These are phyloP conservation scores for Elongisporangium prolatum DNA, from an alignment of 352 stramenopile genomes.

Conservation along the genomic window DNA sequence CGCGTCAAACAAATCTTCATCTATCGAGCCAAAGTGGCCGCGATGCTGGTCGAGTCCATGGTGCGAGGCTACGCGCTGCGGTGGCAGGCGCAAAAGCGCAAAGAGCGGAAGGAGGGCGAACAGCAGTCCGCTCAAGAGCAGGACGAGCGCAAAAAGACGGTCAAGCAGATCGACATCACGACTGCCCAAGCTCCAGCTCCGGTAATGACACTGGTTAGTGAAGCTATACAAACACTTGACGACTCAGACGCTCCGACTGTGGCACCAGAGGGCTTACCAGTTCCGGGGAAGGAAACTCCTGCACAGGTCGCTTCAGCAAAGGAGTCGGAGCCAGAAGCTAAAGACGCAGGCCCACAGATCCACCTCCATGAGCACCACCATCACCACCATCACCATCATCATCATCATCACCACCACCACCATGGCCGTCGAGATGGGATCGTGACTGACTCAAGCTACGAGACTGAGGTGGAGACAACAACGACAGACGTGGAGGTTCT, in stretches of 20 bases:
- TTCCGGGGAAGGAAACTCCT: constrained; percentile 15
- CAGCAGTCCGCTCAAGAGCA: not conserved
- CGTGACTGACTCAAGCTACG: not conserved
- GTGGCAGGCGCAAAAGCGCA: constrained; percentile 19
- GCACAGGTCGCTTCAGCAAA: not conserved
- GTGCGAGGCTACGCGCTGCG: constrained; percentile 63
- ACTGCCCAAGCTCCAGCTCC: not conserved
- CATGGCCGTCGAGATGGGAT: constrained; percentile 4
- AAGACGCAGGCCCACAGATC: constrained; percentile 1
- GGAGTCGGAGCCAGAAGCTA: constrained; percentile 1
- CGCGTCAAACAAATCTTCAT: constrained; percentile 85
- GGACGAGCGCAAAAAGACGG: constrained; percentile 1
- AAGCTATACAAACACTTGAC: not conserved
- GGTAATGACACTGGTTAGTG: not conserved
- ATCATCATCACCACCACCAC: constrained; percentile 10
- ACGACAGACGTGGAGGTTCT: not conserved
- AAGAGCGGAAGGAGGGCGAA: not conserved
- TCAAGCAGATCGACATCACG: too few relatives aligned
- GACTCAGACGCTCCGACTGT: too few relatives aligned
- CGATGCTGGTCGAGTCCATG: constrained; percentile 71
- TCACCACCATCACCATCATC: constrained; percentile 14
- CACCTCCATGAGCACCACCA: constrained; percentile 11
- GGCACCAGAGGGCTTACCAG: constrained; percentile 2
- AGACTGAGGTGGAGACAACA: not conserved
- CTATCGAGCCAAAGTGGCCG: constrained; percentile 66